Evolutionary conservation across 1,284 basidiomycete genomes (phyloP).

Genomic region (Chiua sp.): DNA sequence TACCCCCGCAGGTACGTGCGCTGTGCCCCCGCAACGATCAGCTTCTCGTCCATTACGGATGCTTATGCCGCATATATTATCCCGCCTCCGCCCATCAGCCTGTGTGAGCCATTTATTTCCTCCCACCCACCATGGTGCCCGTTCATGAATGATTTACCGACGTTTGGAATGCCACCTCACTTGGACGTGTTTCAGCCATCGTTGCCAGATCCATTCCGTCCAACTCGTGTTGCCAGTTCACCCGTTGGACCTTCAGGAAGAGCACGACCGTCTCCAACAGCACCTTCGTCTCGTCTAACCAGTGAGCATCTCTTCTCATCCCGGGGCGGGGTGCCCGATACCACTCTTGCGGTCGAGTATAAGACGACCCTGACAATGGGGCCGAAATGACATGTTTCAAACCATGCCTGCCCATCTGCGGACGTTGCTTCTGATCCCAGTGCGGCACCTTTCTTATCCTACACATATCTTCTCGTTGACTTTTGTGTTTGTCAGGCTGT

Average conservation of each 20-base stretch:
- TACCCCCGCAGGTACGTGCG: neutral
- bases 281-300: neutral
- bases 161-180: neutral
- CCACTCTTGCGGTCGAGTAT: neutral
- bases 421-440: conserved; percentile 4
- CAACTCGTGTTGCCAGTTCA: neutral
- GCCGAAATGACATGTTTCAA: neutral
- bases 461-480: conserved; percentile 9
- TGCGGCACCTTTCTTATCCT: neutral
- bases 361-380: neutral
- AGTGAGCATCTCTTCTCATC: neutral
- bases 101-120: neutral
- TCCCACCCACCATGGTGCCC: no score
- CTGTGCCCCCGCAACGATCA: neutral
- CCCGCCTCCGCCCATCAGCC: neutral
- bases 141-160: neutral
- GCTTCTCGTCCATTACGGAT: neutral
- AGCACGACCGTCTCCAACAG: neutral
- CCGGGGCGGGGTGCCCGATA: neutral
- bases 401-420: conserved; percentile 15
- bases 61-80: neutral
- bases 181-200: neutral
- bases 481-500: neutral
- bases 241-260: no score
- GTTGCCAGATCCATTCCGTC: neutral